Evolutionary conservation across 2,329 filamentous ascomycete genomes (phyloP), one percentile per base, ranked within the genome.

Genomic region (Diaporthe humulicola): DNA sequence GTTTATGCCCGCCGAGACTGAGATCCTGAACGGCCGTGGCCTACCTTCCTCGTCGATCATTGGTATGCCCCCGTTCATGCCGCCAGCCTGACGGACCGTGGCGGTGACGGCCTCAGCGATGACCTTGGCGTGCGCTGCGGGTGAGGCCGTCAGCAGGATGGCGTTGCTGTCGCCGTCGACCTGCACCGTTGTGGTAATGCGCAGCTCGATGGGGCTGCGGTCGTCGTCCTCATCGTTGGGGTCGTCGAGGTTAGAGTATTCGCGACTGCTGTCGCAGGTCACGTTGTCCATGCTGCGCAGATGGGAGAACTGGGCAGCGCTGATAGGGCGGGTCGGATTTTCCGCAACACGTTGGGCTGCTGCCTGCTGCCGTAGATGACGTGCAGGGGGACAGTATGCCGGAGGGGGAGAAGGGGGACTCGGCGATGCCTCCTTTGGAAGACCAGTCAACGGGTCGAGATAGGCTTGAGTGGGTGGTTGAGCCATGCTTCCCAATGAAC

Each of bases 131-230:
- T 84, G 83, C 6, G 81, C 80, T 7, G 84, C 79, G 1, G 86
- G 83, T 7, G 85, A 83, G 4, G 84, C 79, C 0, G 81, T 78
- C 28, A 89, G 79, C 28, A 86, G 85, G 60, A 90, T 81, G 66
- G 88, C 79, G 80, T 91, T 91, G 80, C 86, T 83, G 80, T 84
- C 84, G 75, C 85, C 86, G 50, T 81, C 81, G 77, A 91, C 82
- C 75, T 78, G 82, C 78, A 90, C 80, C 0, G 86, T 84, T 22
- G 87, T 85, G 77, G 87, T 86, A 81, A 91, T 87, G 22, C 81
- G 82, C 58, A 91, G 80, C 66, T 80, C 83, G 74, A 90, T 85
- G 64, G 87, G 81, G 1, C 84, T 84, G 58, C 80, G 77, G 48
- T 82, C 79, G 10, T 78, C 72, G 28, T 76, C 73, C 22, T 76